phyloP scores from a whole-genome alignment of 805 yeast genomes.

The Schizosaccharomyces octosporus region DNA sequence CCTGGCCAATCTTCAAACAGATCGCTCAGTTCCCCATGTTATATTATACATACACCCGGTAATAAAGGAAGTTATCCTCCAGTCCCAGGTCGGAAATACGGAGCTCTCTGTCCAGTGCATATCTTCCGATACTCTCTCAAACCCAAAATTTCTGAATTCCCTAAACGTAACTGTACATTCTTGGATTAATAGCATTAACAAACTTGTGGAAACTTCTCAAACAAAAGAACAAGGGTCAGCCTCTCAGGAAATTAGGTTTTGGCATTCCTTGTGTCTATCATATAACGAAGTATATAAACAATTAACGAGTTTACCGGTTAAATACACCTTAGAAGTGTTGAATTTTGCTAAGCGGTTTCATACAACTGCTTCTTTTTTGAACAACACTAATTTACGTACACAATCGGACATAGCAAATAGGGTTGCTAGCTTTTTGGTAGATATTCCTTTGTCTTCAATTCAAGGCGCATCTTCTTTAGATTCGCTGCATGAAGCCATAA shows the following conservation, averaged over 20 bases:
- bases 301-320: constrained; percentile 27
- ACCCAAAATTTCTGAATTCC: constrained; percentile 35
- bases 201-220: constrained; percentile 28
- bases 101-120: constrained; percentile 12
- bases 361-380: constrained; percentile 43
- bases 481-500: constrained; percentile 23
- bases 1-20: constrained; percentile 40
- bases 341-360: constrained; percentile 55
- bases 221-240: constrained; percentile 32
- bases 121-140: constrained; percentile 19
- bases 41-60: constrained; percentile 25
- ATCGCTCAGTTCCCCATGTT: constrained; percentile 45
- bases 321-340: constrained; percentile 32
- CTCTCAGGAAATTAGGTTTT: constrained; percentile 41
- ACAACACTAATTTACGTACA: constrained; percentile 36
- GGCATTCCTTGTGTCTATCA: constrained; percentile 49
- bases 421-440: constrained; percentile 41
- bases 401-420: constrained; percentile 11
- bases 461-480: constrained; percentile 22
- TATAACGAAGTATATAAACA: constrained; percentile 33
- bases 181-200: constrained; percentile 46
- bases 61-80: constrained; percentile 19
- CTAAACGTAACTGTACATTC: constrained; percentile 44
- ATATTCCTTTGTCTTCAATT: constrained; percentile 42
- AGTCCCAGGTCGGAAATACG: constrained; percentile 9